Percentiles rank a stretch among this genome's conserved stretches.
phyloP scores from a whole-genome alignment of 352 stramenopile species.

The Sclerospora graminicola region DNA sequence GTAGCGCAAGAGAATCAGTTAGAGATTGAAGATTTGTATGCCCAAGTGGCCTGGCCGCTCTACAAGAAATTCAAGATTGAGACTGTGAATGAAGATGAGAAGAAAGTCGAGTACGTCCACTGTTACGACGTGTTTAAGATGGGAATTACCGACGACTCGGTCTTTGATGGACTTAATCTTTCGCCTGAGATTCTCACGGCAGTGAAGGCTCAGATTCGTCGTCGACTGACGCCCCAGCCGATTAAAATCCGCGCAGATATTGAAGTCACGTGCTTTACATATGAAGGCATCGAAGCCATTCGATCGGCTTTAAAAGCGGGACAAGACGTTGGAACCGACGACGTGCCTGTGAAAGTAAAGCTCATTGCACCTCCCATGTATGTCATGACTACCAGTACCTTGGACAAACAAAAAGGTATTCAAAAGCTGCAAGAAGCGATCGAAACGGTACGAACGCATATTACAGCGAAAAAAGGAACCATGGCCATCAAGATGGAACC shows the following conservation, averaged over 20 bases:
- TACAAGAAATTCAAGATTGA: slow-evolving; percentile 95
- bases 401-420: slow-evolving; percentile 97
- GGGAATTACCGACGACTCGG: slow-evolving; percentile 86
- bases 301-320: slow-evolving; percentile 91
- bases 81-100: slow-evolving; percentile 64
- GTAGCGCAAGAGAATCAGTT: slow-evolving; percentile 70
- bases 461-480: slow-evolving; percentile 92
- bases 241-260: slow-evolving; percentile 99
- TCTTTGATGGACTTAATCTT: slow-evolving; percentile 89
- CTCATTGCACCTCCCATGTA: slow-evolving; percentile 99
- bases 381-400: slow-evolving; percentile 97
- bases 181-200: slow-evolving; percentile 74
- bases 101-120: slow-evolving; percentile 91
- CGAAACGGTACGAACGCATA: slow-evolving; percentile 89
- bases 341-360: slow-evolving; percentile 96
- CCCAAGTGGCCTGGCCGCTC: slow-evolving; percentile 95
- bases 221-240: slow-evolving; percentile 95
- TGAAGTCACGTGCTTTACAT: slow-evolving; percentile 99
- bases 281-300: slow-evolving; percentile 99
- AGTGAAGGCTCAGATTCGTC: slow-evolving; percentile 94
- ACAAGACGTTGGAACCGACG: slow-evolving; percentile 77
- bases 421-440: slow-evolving; percentile 94
- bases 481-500: slow-evolving; percentile 97
- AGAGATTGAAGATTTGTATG: slow-evolving; percentile 76
- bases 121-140: slow-evolving; percentile 99